Evolutionary conservation across 2,329 filamentous ascomycete genomes (phyloP), one percentile per base, ranked within the genome.

Genomic region (Curvularia sp.): DNA sequence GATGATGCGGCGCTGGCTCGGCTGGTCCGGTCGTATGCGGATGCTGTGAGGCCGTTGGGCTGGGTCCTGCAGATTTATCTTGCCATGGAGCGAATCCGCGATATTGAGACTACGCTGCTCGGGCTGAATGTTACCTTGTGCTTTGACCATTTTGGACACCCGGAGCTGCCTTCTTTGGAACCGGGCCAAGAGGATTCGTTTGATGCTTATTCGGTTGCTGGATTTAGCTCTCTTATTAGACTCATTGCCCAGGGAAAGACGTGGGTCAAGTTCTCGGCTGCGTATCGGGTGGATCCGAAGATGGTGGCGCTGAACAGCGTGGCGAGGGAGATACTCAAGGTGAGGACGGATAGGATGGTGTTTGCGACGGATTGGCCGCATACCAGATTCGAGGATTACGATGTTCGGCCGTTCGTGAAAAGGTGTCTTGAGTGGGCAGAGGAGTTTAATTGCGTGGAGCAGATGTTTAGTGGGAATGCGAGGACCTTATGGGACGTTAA

Each of bases 351-450:
- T 38, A 15, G 46, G 6, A 49, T 38, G 32, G 46, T 38, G 18
- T 49, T 49, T 49, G 46, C 7, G 32, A 49, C 30, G 21, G 46
- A 49, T 27, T 49, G 46, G 46, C 46, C 46, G 32, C 46, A 49
- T 27, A 49, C 46, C 3, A n/a, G 32, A 12, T 49, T 49, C 23
- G 46, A 49, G 9, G 32, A 34, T 10, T 49, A 49, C 18, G 21
- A 38, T 27, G 23, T 49, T 18, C 7, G 21, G 32, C 47, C 47
- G 47, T 49, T 49, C 28, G 15, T 49, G 32, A 3, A 49, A 5
- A 49, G 21, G 32, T 49, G 32, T 19, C 15, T 49, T 1, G 47
- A 49, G 23, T 38, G 32, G 47, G 47, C 47, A 1, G 8, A 28
- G 21, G 47, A 49, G 15, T 49, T 38, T 15, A 15, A 34, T 2